These are phyloP conservation scores for Salix suchowensis DNA, from an alignment of 345 rosid species.

Conservation along the genomic window DNA sequence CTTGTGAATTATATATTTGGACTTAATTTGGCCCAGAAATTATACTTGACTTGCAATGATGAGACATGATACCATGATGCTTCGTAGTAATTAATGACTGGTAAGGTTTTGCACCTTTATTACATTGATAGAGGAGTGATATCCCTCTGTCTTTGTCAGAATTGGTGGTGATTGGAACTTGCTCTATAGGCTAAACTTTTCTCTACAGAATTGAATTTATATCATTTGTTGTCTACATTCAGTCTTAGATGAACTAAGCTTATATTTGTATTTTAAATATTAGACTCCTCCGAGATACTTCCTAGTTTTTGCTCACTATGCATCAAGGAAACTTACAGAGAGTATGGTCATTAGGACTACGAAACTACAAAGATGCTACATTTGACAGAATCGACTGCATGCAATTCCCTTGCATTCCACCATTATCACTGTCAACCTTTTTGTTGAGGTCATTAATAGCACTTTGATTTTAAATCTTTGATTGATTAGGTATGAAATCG, in stretches of 20 bases:
- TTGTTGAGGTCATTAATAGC: neutral
- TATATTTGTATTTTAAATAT: neutral
- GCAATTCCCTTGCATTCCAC: neutral
- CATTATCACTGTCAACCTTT: neutral
- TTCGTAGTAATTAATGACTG: neutral
- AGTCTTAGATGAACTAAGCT: neutral
- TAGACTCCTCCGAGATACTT: neutral
- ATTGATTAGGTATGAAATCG: conserved; percentile 77
- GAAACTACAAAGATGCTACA: neutral
- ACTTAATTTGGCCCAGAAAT: neutral
- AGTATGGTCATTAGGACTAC: neutral
- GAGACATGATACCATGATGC: neutral
- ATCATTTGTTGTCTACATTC: neutral
- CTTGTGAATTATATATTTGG: neutral
- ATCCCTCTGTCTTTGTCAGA: neutral
- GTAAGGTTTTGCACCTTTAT: neutral
- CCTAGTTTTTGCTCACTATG: neutral
- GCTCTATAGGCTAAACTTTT: neutral
- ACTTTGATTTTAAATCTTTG: conserved; percentile 25
- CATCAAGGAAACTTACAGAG: neutral
- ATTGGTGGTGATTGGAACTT: neutral
- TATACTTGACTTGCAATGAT: neutral
- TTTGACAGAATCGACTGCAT: neutral
- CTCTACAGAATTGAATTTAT: neutral
- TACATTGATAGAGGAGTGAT: neutral